These are phyloP conservation scores for Phytophthora capsici DNA, from an alignment of 352 stramenopile species.

Conservation along the genomic window DNA sequence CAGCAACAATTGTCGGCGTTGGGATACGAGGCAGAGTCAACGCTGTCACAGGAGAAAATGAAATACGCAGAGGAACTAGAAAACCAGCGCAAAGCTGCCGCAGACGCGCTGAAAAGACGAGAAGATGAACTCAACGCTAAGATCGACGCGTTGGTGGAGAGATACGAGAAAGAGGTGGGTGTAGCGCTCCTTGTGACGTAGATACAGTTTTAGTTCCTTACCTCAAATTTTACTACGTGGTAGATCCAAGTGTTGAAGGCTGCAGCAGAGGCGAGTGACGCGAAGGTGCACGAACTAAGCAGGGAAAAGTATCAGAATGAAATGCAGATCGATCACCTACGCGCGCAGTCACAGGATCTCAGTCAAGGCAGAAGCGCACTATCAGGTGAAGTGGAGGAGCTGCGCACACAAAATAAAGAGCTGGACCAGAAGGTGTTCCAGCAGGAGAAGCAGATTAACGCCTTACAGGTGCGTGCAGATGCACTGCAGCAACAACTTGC, in stretches of 20 bases:
- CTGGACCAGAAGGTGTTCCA: slow-evolving; percentile 83
- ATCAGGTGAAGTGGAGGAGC: slow-evolving; percentile 52
- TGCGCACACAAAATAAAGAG: slow-evolving; percentile 79
- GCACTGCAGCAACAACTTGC: slow-evolving; percentile 79
- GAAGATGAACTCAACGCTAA: slow-evolving; percentile 75
- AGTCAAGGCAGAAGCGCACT: slow-evolving; percentile 48
- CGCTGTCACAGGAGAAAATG: slow-evolving; percentile 70
- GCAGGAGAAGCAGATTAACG: slow-evolving; percentile 86
- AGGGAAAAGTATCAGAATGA: slow-evolving; percentile 86
- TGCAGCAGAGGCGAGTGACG: slow-evolving; percentile 56
- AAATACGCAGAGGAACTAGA: slow-evolving; percentile 75
- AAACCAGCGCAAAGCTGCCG: slow-evolving; percentile 55
- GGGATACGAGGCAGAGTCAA: slow-evolving; percentile 59
- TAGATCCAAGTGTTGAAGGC: slow-evolving; percentile 59
- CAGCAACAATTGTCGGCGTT: slow-evolving; percentile 63
- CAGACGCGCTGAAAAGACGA: slow-evolving; percentile 53
- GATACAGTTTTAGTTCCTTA: slow-evolving; percentile 3
- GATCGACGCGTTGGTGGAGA: slow-evolving; percentile 57
- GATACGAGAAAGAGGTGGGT: slow-evolving; percentile 75
- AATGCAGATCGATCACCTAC: slow-evolving; percentile 77
- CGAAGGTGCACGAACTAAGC: slow-evolving; percentile 56
- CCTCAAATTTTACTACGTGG: background rate
- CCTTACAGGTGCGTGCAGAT: slow-evolving; percentile 70
- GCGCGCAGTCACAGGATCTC: slow-evolving; percentile 65
- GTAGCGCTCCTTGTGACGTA: background rate